Evolutionary conservation across 495 filamentous ascomycete genomes (phyloP).

Genomic region (Neurospora tetraspora): DNA sequence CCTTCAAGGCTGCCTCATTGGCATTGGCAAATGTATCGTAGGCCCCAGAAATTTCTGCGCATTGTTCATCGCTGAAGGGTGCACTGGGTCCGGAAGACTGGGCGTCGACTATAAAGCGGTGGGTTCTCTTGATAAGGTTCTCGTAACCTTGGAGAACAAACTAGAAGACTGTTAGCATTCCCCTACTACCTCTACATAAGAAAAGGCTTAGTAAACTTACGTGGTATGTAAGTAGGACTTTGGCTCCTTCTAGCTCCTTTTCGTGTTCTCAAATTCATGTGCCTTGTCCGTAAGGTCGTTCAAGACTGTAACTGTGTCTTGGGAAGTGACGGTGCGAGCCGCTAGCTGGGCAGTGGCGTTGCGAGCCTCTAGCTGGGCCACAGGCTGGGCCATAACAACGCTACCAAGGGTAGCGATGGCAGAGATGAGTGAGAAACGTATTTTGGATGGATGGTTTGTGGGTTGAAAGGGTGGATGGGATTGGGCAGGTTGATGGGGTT

Average conservation of each 20-base stretch:
- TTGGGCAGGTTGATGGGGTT: no score
- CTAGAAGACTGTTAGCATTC: no score
- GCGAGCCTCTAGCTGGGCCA: neutral
- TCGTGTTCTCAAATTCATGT: neutral
- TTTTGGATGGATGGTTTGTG: neutral
- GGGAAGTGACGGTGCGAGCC: neutral
- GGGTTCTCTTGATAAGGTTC: no score
- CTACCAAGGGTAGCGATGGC: slow-evolving; percentile 4
- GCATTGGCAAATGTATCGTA: slow-evolving; percentile 13
- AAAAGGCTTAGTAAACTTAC: no score
- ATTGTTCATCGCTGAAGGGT: neutral
- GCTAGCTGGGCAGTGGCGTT: neutral
- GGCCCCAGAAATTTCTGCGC: slow-evolving; percentile 7
- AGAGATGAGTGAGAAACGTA: slow-evolving; percentile 15
- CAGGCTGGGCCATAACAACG: slow-evolving; percentile 3
- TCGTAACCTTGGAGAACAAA: no score
- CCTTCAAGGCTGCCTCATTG: slow-evolving; percentile 17
- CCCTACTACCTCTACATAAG: no score
- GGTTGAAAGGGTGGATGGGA: neutral
- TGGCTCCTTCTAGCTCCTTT: no score
- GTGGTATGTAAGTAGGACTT: no score
- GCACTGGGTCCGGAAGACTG: neutral
- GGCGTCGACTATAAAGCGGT: no score
- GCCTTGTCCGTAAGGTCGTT: slow-evolving; percentile 6
- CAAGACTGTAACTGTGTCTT: slow-evolving; percentile 7